Conservation (phyloP, 495 filamentous ascomycete species). For the Podospora comata region DNA sequence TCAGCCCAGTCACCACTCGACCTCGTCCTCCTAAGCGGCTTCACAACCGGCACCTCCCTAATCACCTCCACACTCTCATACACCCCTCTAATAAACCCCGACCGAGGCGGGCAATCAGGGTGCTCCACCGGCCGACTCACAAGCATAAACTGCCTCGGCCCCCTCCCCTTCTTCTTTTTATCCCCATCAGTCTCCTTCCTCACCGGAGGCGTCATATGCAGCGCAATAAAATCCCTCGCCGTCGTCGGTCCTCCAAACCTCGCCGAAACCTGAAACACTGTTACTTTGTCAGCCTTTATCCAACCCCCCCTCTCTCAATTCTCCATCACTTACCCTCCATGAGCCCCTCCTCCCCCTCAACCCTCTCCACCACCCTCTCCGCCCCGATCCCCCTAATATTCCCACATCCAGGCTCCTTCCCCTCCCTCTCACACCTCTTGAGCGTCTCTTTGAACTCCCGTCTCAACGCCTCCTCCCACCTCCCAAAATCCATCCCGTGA, state of each 20-base stretch:
- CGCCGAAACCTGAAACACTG: conserved; percentile 74
- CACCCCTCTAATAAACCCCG: conserved; percentile 73
- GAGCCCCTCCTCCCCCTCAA: conserved; percentile 53
- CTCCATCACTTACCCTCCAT: conserved; percentile 49
- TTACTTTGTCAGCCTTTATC: conserved; percentile 9
- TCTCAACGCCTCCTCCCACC: conserved; percentile 59
- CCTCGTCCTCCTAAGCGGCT: conserved; percentile 30
- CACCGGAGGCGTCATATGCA: conserved; percentile 60
- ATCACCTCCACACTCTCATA: conserved; percentile 94
- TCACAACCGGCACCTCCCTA: conserved; percentile 65
- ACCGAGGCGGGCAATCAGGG: conserved; percentile 61
- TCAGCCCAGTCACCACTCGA: conserved; percentile 34
- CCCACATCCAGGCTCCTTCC: conserved; percentile 57
- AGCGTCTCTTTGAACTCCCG: conserved; percentile 64
- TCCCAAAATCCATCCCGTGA: conserved; percentile 59
- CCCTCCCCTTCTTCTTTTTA: conserved; percentile 1
- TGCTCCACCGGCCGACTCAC: conserved; percentile 81
- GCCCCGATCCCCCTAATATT: conserved; percentile 81
- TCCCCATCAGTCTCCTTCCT: conserved; percentile 12
- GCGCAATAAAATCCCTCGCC: conserved; percentile 79
- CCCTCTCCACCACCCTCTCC: conserved; percentile 64
- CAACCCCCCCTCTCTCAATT: not conserved
- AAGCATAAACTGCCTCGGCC: conserved; percentile 71
- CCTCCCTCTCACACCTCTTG: conserved; percentile 45
- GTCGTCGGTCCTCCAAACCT: conserved; percentile 88